phyloP scores from a whole-genome alignment of 2,329 filamentous ascomycete genomes.

The Rutstroemia sp. region DNA sequence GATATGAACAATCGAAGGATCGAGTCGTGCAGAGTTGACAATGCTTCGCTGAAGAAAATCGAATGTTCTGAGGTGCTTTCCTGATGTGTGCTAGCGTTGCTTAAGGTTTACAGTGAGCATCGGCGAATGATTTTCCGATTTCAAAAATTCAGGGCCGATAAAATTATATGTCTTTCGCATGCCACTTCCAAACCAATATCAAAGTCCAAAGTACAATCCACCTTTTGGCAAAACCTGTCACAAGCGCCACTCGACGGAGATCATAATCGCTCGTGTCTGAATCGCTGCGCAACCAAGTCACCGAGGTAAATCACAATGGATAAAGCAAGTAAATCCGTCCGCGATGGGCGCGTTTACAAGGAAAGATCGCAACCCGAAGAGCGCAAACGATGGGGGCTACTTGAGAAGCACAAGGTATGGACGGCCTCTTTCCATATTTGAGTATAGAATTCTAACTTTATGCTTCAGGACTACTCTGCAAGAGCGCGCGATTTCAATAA shows the following conservation, averaged over 20 bases:
- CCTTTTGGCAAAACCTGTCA: background rate
- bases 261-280: background rate
- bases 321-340: slow-evolving; percentile 12
- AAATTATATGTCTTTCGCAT: background rate
- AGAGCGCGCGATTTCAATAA: slow-evolving; percentile 59
- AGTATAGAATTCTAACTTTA: slow-evolving; percentile 1
- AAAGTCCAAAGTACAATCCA: too few relatives aligned
- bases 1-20: background rate
- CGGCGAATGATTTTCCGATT: slow-evolving; percentile 1
- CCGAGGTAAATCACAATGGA: slow-evolving; percentile 32
- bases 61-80: slow-evolving; percentile 9
- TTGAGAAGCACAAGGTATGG: slow-evolving; percentile 86
- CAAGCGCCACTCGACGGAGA: background rate
- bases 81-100: background rate
- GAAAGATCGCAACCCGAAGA: slow-evolving; percentile 84
- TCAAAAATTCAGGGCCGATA: background rate
- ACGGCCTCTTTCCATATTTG: background rate
- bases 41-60: slow-evolving; percentile 1
- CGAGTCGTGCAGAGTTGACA: background rate
- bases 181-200: too few relatives aligned
- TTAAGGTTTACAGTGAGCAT: background rate
- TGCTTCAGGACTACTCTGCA: slow-evolving; percentile 52
- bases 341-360: slow-evolving; percentile 64
- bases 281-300: too few relatives aligned
- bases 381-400: slow-evolving; percentile 77